Percentiles rank a stretch among this genome's conserved stretches.
These are phyloP conservation scores for Phytophthora quininea DNA, from an alignment of 352 stramenopile genomes.

Conservation along the genomic window DNA sequence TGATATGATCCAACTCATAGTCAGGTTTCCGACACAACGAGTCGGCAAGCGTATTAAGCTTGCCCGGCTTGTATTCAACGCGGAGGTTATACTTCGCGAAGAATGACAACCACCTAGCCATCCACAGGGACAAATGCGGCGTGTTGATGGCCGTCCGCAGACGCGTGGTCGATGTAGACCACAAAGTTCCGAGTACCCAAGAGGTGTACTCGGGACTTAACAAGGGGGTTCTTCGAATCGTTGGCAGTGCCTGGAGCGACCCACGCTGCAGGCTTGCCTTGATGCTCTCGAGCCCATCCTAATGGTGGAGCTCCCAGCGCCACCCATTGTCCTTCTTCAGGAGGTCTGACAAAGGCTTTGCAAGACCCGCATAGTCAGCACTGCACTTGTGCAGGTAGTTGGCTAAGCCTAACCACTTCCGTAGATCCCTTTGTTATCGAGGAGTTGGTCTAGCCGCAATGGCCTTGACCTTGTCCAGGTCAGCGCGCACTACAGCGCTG, in stretches of 20 bases:
- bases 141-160: neutral
- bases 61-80: constrained; percentile 19
- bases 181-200: neutral
- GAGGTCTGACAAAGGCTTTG: constrained; percentile 12
- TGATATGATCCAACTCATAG: too few relatives aligned
- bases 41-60: constrained; percentile 6
- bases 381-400: constrained; percentile 34
- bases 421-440: constrained; percentile 2
- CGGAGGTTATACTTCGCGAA: neutral
- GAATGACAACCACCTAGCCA: neutral
- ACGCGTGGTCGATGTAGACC: neutral
- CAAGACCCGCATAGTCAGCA: constrained; percentile 7
- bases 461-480: neutral
- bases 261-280: neutral
- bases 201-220: neutral
- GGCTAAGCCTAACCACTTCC: constrained; percentile 18
- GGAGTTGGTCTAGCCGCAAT: constrained; percentile 11
- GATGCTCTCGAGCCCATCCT: neutral
- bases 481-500: neutral
- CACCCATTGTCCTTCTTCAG: constrained; percentile 31
- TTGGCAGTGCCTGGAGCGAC: neutral
- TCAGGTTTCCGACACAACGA: too few relatives aligned
- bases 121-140: neutral
- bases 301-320: neutral
- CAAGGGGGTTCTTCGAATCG: neutral